These are phyloP conservation scores for Acmispon strigosus DNA, from an alignment of 306 rosid species.

Conservation along the genomic window DNA sequence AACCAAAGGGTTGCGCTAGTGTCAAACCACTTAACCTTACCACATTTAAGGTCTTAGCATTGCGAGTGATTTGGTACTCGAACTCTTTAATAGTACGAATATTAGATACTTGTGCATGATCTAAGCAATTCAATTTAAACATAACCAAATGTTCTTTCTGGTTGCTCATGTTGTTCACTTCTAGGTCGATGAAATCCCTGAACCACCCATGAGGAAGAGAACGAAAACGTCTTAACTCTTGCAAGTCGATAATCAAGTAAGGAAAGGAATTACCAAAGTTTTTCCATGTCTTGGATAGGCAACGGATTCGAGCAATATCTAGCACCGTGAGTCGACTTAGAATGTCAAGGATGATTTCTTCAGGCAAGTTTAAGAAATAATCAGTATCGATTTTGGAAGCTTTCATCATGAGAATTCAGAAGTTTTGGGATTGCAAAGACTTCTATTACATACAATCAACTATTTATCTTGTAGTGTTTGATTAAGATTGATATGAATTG, in stretches of 20 bases:
- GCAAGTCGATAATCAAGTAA: neutral
- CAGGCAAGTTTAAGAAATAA: neutral
- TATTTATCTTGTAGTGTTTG: too few species aligned
- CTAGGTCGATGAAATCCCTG: neutral
- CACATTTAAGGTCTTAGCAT: neutral
- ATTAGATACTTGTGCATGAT: neutral
- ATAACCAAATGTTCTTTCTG: neutral
- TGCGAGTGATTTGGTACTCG: neutral
- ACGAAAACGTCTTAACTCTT: neutral
- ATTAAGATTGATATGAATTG: too few species aligned
- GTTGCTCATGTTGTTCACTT: neutral
- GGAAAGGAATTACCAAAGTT: neutral
- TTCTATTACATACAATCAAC: too few species aligned
- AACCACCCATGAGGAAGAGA: neutral
- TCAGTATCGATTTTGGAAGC: neutral
- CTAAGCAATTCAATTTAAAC: neutral
- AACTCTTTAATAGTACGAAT: neutral
- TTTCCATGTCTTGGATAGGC: neutral
- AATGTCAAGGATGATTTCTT: neutral
- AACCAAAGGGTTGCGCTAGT: neutral
- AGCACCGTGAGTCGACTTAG: neutral
- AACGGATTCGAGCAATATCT: neutral
- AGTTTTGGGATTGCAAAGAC: too few species aligned
- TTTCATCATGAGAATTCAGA: too few species aligned
- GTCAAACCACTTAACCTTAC: neutral